Evolutionary conservation across 208 protist genomes (phyloP), one percentile per base, ranked within the genome.

Genomic region (Trypanosoma caninum): DNA sequence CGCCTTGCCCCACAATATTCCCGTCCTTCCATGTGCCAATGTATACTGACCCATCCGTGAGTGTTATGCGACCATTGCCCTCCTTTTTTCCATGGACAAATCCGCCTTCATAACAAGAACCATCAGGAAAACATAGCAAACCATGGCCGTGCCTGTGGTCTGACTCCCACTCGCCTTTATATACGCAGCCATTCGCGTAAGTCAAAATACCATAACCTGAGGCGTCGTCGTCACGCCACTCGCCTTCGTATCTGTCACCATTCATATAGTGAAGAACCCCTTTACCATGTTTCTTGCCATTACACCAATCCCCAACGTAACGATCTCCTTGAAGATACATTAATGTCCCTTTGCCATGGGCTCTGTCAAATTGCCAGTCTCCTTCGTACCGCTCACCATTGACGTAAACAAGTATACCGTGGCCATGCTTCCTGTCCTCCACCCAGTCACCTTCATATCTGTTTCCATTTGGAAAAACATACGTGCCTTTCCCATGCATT

Each of bases 391-490:
- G 78, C 76, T 91, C 84, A n/a, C 89, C 89, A 67, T 91, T 93
- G 50, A 85, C 74, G 74, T 96, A 96, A 22, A 77, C 83, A 55
- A 96, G 79, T 47, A 92, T 84, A 62, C 86, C 87, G 64, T 94
- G 90, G 52, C 89, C 89, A 67, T 97, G 84, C 74, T 97, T 97
- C 47, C 94, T 87, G 50, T 91, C 93, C 23, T 91, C 88, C 10
- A 85, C 70, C 94, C 94, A 98, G 64, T 98, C 92, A 35, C 94
- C 94, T 50, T 97, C 93, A 78, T 98, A 98, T 67, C 89, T 94
- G 82, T 97, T 95, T 59, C 94, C 94, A 71, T 97, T 93, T 40
- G 91, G 81, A 78, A 97, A 98, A 50, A 96, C 96, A 61, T 92
- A 92, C 13, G 82, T 93, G 38, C 88, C 88, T 72, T 88, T 93